Percentiles rank a stretch among this genome's conserved stretches.
Evolutionary conservation across 306 rosid species (phyloP).

Genomic region (Elaeagnus macrophylla): DNA sequence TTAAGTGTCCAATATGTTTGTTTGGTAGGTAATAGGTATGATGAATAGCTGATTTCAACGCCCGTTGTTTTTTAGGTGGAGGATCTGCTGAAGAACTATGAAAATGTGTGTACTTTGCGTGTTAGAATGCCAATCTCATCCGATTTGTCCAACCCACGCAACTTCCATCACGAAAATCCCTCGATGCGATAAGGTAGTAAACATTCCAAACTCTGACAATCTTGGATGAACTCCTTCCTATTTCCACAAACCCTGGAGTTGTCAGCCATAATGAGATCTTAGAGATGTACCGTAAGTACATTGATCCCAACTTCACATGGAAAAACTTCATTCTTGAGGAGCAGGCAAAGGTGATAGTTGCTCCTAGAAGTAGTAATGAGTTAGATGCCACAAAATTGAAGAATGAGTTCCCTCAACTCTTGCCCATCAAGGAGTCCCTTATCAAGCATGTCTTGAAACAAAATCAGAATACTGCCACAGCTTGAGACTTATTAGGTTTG

Average conservation of each 20-base stretch:
- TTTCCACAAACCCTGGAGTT: conserved; percentile 84
- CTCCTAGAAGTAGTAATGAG: conserved; percentile 79
- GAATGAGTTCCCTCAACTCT: conserved; percentile 61
- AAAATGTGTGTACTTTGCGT: conserved; percentile 75
- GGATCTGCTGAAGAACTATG: conserved; percentile 69
- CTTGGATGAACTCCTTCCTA: conserved; percentile 79
- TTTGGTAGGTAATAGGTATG: too few relatives aligned
- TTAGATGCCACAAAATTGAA: conserved; percentile 60
- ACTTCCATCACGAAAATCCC: conserved; percentile 80
- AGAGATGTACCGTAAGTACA: conserved; percentile 56
- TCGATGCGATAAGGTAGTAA: conserved; percentile 68
- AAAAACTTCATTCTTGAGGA: conserved; percentile 77
- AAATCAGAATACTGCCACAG: conserved; percentile 36
- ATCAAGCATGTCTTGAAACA: conserved; percentile 67
- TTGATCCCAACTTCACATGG: conserved; percentile 62
- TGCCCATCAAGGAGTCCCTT: conserved; percentile 79
- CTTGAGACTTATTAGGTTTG: conserved; percentile 20
- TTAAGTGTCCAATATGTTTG: too few relatives aligned
- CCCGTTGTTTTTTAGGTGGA: conserved; percentile 44
- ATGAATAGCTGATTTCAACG: not conserved
- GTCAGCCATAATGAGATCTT: conserved; percentile 89
- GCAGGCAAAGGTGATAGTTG: conserved; percentile 86
- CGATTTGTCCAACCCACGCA: conserved; percentile 64
- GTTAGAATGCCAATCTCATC: conserved; percentile 91
- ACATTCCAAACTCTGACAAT: conserved; percentile 85